Evolutionary conservation across 1,139 yeast genomes (phyloP).

Genomic region (Geotrichum siamense): DNA sequence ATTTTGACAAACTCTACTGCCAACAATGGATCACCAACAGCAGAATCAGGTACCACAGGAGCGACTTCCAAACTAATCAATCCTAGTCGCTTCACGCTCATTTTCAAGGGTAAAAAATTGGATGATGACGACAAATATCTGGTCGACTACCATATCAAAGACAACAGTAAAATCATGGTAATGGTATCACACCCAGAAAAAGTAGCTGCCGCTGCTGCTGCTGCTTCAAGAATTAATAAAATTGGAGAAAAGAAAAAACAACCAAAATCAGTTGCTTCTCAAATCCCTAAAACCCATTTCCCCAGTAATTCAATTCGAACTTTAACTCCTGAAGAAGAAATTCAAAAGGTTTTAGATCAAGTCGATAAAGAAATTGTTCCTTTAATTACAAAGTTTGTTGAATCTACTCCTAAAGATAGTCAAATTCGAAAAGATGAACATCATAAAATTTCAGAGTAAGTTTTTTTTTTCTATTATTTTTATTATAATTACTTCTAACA

Average conservation of each 20-base stretch:
- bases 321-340: conserved; percentile 24
- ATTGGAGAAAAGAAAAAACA: background rate
- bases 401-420: conserved; percentile 27
- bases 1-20: conserved; percentile 9
- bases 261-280: background rate
- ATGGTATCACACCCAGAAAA: conserved; percentile 18
- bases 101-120: conserved; percentile 32
- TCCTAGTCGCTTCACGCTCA: conserved; percentile 29
- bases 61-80: conserved; percentile 11
- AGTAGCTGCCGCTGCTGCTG: conserved; percentile 15
- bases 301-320: conserved; percentile 9
- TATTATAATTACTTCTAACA: background rate
- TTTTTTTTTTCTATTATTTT: background rate
- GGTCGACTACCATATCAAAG: conserved; percentile 28
- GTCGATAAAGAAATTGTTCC: conserved; percentile 30
- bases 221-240: conserved; percentile 4
- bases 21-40: conserved; percentile 6
- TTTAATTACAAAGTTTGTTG: conserved; percentile 29
- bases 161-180: conserved; percentile 31
- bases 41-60: conserved; percentile 1
- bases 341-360: conserved; percentile 27
- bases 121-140: conserved; percentile 29
- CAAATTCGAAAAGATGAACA: conserved; percentile 32
- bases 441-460: conserved; percentile 33
- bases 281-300: conserved; percentile 11